Evolutionary conservation across 2,329 filamentous ascomycete genomes (phyloP).

Genomic region (Lasiodiplodia sp.): DNA sequence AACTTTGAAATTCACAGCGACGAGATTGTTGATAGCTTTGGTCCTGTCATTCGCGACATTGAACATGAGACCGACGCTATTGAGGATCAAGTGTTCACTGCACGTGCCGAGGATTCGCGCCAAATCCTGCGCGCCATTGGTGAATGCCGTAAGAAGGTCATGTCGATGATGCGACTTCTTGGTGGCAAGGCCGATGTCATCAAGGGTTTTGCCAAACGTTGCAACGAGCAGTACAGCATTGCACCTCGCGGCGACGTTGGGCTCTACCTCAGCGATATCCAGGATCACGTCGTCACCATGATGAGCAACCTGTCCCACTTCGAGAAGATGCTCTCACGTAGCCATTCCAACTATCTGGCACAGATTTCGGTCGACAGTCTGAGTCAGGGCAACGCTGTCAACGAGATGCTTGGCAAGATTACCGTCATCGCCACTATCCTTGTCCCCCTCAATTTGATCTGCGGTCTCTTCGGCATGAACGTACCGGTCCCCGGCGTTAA

Average conservation of each 20-base stretch:
- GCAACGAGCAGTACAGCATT: slow-evolving; percentile 96
- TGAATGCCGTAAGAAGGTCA: slow-evolving; percentile 89
- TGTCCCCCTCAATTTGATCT: slow-evolving; percentile 94
- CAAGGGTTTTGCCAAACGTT: slow-evolving; percentile 96
- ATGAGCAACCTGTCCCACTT: slow-evolving; percentile 95
- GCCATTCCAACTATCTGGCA: slow-evolving; percentile 94
- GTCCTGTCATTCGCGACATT: slow-evolving; percentile 84
- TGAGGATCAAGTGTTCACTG: slow-evolving; percentile 94
- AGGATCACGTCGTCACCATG: slow-evolving; percentile 99
- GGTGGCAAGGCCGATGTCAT: slow-evolving; percentile 99
- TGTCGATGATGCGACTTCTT: slow-evolving; percentile 89
- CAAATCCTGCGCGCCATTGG: slow-evolving; percentile 88
- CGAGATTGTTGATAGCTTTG: slow-evolving; percentile 96
- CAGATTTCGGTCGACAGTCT: slow-evolving; percentile 94
- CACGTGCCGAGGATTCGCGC: slow-evolving; percentile 87
- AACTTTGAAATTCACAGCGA: slow-evolving; percentile 62
- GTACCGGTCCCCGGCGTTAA: slow-evolving; percentile 68
- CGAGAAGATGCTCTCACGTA: slow-evolving; percentile 94
- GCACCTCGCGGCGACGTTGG: slow-evolving; percentile 96
- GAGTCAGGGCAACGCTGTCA: slow-evolving; percentile 84
- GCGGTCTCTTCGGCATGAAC: slow-evolving; percentile 89
- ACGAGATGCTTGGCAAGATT: slow-evolving; percentile 91
- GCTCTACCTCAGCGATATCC: slow-evolving; percentile 94
- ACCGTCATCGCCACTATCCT: slow-evolving; percentile 93
- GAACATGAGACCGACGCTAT: slow-evolving; percentile 91